A percentile compares a stretch with the other conserved stretches of the same genome.
phyloP scores from a whole-genome alignment of 2,329 filamentous ascomycete genomes.

The Cercospora zeina region DNA sequence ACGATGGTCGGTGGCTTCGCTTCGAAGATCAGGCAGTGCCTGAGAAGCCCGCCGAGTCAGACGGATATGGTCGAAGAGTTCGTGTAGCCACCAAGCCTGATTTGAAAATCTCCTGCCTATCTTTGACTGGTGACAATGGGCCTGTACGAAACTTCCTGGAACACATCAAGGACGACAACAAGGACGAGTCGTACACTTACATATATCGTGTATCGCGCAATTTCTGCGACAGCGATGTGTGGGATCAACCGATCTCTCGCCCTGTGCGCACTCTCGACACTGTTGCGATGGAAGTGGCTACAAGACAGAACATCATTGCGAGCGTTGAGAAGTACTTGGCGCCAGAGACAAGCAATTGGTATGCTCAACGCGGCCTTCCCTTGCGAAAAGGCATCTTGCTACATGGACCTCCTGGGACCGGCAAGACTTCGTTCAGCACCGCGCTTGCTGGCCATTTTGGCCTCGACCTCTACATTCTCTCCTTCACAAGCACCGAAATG shows the following conservation, averaged over 20 bases:
- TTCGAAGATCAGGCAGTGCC: constrained; percentile 5
- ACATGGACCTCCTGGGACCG: constrained; percentile 93
- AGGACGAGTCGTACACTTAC: constrained; percentile 27
- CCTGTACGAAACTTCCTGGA: constrained; percentile 45
- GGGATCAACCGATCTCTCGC: constrained; percentile 48
- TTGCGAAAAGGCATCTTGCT: constrained; percentile 86
- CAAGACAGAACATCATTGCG: constrained; percentile 64
- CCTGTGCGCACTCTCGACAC: constrained; percentile 71
- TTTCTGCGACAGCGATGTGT: constrained; percentile 31
- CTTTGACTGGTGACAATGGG: constrained; percentile 33
- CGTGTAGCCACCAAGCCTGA: constrained; percentile 4
- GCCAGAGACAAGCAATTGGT: constrained; percentile 70
- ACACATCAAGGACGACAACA: constrained; percentile 48
- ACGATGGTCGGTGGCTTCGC: constrained; percentile 7
- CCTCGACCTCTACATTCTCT: constrained; percentile 94
- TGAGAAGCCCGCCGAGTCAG: constrained; percentile 1
- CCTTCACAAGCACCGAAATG: constrained; percentile 90
- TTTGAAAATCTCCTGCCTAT: constrained; percentile 29
- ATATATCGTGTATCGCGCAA: constrained; percentile 24
- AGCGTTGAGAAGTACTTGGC: constrained; percentile 77
- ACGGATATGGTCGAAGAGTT: not conserved
- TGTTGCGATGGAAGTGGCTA: constrained; percentile 66
- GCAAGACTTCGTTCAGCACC: constrained; percentile 93
- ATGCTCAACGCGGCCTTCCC: constrained; percentile 76
- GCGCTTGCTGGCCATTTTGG: constrained; percentile 95